A percentile compares a stretch with the other conserved stretches of the same genome.
phyloP scores from a whole-genome alignment of 1,139 yeast genomes.

The Blastobotrys capitulatus region DNA sequence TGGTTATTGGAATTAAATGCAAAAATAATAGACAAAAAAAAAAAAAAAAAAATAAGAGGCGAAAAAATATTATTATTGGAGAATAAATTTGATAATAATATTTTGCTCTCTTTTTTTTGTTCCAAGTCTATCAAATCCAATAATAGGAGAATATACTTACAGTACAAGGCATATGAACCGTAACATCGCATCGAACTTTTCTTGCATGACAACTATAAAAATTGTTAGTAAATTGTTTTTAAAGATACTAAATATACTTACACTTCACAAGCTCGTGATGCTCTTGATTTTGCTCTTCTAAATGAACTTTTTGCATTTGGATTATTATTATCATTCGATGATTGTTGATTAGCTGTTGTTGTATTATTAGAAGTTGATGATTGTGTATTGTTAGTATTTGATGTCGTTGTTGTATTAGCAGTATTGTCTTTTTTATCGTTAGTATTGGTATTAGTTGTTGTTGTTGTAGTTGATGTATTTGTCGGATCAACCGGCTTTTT shows the following conservation, averaged over 20 bases:
- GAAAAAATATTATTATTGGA: too few species aligned
- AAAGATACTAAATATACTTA: constrained; percentile 17
- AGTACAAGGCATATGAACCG: constrained; percentile 67
- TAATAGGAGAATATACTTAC: constrained; percentile 23
- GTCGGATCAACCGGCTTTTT: too few species aligned
- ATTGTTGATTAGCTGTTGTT: neutral
- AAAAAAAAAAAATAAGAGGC: neutral
- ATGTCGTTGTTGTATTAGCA: constrained; percentile 2
- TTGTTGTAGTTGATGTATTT: too few species aligned
- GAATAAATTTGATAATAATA: too few species aligned
- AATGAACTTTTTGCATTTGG: constrained; percentile 22
- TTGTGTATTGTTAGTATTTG: constrained; percentile 28
- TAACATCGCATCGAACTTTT: constrained; percentile 67
- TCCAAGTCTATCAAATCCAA: too few species aligned
- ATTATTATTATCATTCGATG: too few species aligned
- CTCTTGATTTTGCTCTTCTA: constrained; percentile 30
- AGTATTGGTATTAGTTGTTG: neutral
- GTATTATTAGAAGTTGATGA: constrained; percentile 25
- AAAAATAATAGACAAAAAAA: neutral
- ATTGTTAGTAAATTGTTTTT: constrained; percentile 6
- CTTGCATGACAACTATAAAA: constrained; percentile 51
- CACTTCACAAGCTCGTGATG: constrained; percentile 34
- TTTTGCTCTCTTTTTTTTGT: too few species aligned
- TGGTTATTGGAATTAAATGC: too few species aligned
- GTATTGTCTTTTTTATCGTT: neutral